Conservation (phyloP, 2,329 filamentous ascomycete genomes). For the Didymella segeticola region DNA sequence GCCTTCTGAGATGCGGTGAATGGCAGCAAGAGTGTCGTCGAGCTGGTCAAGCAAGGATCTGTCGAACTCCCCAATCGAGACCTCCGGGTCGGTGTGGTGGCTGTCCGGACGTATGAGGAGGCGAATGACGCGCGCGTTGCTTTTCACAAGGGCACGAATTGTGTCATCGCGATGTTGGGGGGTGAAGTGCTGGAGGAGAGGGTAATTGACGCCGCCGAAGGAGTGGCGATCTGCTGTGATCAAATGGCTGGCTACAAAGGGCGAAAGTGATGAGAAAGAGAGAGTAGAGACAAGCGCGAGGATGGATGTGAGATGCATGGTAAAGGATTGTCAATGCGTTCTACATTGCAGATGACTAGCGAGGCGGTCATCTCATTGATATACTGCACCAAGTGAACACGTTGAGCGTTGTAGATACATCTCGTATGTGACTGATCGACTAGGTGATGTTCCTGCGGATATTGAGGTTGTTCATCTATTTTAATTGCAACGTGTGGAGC, state of each 20-base stretch:
- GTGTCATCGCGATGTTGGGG: constrained; percentile 36
- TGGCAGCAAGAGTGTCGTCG: constrained; percentile 45
- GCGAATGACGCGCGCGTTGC: constrained; percentile 41
- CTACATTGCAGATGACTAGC: background rate
- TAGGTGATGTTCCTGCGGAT: constrained; percentile 31
- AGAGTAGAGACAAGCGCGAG: constrained; percentile 28
- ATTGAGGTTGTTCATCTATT: constrained; percentile 46
- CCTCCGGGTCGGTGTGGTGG: constrained; percentile 41
- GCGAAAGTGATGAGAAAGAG: constrained; percentile 8
- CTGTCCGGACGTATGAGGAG: constrained; percentile 41
- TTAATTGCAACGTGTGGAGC: constrained; percentile 36
- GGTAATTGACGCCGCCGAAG: constrained; percentile 46
- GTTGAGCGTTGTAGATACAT: constrained; percentile 42
- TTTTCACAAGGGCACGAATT: constrained; percentile 39
- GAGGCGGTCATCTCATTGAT: constrained; percentile 19
- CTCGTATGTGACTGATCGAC: constrained; percentile 24
- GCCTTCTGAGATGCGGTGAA: constrained; percentile 45
- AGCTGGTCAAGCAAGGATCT: constrained; percentile 42
- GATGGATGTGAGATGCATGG: constrained; percentile 33
- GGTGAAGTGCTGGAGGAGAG: constrained; percentile 40
- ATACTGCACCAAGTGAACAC: constrained; percentile 42
- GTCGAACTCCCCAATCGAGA: constrained; percentile 40
- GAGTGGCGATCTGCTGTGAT: constrained; percentile 42
- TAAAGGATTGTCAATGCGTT: constrained; percentile 19
- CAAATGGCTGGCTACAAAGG: constrained; percentile 29